phyloP scores from a whole-genome alignment of 495 filamentous ascomycete genomes.

The Penicillium arizonense region DNA sequence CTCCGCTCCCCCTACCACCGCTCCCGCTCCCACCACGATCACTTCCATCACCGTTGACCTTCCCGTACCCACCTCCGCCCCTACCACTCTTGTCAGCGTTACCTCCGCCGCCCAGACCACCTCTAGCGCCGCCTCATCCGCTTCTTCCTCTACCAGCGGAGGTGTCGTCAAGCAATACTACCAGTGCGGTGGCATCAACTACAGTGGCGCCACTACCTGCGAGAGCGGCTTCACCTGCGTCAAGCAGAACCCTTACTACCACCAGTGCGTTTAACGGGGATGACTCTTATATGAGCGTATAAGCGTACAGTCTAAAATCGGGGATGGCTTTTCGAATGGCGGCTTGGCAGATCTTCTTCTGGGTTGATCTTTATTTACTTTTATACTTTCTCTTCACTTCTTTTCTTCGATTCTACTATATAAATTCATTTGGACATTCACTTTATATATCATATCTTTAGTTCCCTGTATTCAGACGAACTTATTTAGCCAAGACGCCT shows the following conservation, averaged over 20 bases:
- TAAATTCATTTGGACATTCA: not conserved
- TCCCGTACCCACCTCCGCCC: constrained; percentile 13
- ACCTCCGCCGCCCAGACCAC: constrained; percentile 18
- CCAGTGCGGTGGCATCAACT: constrained; percentile 55
- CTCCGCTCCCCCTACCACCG: not conserved
- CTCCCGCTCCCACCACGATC: constrained; percentile 1
- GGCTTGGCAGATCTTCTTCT: constrained; percentile 1
- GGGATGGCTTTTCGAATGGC: not conserved
- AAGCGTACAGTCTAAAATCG: not conserved
- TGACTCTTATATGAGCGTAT: not conserved
- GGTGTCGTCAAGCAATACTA: constrained; percentile 26
- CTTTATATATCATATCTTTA: too few relatives aligned
- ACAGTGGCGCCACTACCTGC: constrained; percentile 47
- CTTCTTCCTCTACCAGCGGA: constrained; percentile 15
- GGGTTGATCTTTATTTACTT: not conserved
- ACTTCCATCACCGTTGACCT: constrained; percentile 3
- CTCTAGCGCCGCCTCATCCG: constrained; percentile 17
- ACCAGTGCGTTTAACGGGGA: constrained; percentile 43
- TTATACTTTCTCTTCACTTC: not conserved
- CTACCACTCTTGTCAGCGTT: constrained; percentile 14
- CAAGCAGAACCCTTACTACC: constrained; percentile 48
- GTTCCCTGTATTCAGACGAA: too few relatives aligned
- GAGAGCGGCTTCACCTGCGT: constrained; percentile 43
- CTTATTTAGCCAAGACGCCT: too few relatives aligned
- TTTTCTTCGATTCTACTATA: not conserved